A percentile compares a stretch with the other conserved stretches of the same genome.
phyloP scores from a whole-genome alignment of 495 filamentous ascomycete species.

The Aspergillus leporis region DNA sequence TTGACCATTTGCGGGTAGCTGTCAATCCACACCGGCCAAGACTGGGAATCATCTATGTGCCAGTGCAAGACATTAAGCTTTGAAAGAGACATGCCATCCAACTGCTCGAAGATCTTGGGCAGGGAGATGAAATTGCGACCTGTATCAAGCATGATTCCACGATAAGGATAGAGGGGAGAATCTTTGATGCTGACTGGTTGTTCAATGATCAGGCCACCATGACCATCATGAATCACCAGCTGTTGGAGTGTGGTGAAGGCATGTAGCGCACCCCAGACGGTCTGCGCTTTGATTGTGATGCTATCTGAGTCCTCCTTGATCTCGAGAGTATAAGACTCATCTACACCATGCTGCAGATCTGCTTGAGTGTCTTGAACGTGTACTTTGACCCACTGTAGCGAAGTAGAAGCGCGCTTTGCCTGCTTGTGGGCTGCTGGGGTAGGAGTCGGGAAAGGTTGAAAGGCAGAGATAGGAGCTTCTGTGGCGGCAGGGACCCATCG shows the following conservation, averaged over 20 bases:
- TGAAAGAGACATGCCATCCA: slow-evolving; percentile 52
- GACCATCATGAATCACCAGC: slow-evolving; percentile 48
- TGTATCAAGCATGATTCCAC: slow-evolving; percentile 53
- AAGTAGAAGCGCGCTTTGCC: slow-evolving; percentile 33
- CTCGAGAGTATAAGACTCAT: slow-evolving; percentile 59
- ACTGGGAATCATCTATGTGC: slow-evolving; percentile 53
- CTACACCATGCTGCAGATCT: slow-evolving; percentile 52
- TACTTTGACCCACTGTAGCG: slow-evolving; percentile 38
- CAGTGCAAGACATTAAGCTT: slow-evolving; percentile 56
- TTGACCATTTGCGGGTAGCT: slow-evolving; percentile 54
- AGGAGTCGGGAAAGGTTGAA: slow-evolving; percentile 47
- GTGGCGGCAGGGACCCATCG: slow-evolving; percentile 55
- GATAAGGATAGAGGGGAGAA: slow-evolving; percentile 48
- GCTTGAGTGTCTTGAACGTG: slow-evolving; percentile 41
- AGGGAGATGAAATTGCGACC: slow-evolving; percentile 52
- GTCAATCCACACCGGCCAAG: slow-evolving; percentile 51
- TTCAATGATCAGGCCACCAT: slow-evolving; percentile 48
- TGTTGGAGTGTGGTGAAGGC: slow-evolving; percentile 61
- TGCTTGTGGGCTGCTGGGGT: slow-evolving; percentile 21
- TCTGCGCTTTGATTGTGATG: slow-evolving; percentile 49
- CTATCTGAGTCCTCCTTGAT: slow-evolving; percentile 32
- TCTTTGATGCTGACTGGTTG: slow-evolving; percentile 50
- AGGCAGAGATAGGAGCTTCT: slow-evolving; percentile 49
- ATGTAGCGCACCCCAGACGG: slow-evolving; percentile 56
- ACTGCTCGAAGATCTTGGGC: slow-evolving; percentile 50